Evolutionary conservation across 495 filamentous ascomycete genomes (phyloP), one percentile per base, ranked within the genome.

Genomic region (Pyrenula massariospora): DNA sequence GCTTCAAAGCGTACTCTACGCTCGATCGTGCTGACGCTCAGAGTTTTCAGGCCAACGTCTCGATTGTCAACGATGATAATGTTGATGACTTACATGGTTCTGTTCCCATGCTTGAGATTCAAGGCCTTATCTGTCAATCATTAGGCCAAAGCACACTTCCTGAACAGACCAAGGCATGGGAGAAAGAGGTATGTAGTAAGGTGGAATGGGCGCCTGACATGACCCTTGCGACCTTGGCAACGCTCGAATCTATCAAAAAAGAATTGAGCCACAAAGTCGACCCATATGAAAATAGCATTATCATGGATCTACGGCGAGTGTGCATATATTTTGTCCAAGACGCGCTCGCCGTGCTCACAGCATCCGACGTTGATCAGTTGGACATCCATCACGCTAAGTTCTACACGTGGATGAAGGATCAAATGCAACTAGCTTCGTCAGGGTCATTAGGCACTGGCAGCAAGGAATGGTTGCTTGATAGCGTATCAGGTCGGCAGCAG

Each of bases 171-270:
- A 10, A 20, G 22, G 20, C 23, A 25, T 55, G 54, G 54, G 19
- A 47, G 25, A 10, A 55, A 48, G 54, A 55, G 10, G 23, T 55
- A 10, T 25, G 15, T 24, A 54, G 23, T 42, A 54, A 31, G 42
- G 10, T 58, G 22, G 24, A 36, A 11, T 58, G 56, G 56, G 56
- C 21, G 8, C 56, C 56, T 24, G 56, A 58, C 36, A 22, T 58
- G 5, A 25, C 56, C 10, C 50, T 53, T 12, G n/a, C 12, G 1
- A 53, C 3, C n/a, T 1, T 5, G 19, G n/a, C 22, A 24, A 24
- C 8, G 8, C 10, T 52, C 1, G n/a, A 55, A 15, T 15, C 15
- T 20, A 12, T 57, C 22, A 51, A 57, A 24, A 21, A 57, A 12
- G 8, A 54, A 10, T 42, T 42, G 31, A 42, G 31, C 31, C 5